Evolutionary conservation across 2,329 filamentous ascomycete genomes (phyloP), one percentile per base, ranked within the genome.

Genomic region (Fusarium mundagurra): DNA sequence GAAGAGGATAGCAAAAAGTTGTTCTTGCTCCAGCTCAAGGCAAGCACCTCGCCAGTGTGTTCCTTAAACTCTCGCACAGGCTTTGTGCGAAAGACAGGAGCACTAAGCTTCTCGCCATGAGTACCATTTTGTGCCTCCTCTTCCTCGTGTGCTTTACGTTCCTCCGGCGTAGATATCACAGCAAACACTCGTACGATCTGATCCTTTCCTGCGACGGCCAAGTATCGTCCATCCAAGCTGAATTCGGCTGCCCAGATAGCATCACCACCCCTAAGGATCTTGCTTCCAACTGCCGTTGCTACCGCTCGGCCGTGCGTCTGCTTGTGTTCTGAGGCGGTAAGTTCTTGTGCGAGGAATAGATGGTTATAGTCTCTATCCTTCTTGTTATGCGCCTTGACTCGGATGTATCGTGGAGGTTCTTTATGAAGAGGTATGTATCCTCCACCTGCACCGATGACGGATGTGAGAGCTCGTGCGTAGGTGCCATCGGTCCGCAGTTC

Each of bases 1-100:
- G 95, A 98, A 0, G 95, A 97, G 8, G 96, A 98, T 22, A 99
- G 87, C 34, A 99, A 83, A 77, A 99, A 99, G 81, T 97, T 98
- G 83, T 99, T 99, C 87, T 98, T 99, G 85, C 96, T 98, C 96
- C 96, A 99, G 81, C 94, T 97, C 68, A 99, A 82, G 80, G 98
- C 96, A 73, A 99, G 85, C 11, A 99, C 91, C 76, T 97, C 95
- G 22, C 93, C 92, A 1, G 90, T 92, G 80, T 99, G 96, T 9
- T 95, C 95, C 61, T 89, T 85, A 74, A 96, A 98, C 79, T 98
- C 93, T 63, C 92, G 89, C 16, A 94, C 82, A 0, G 95, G 94
- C 78, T 93, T 93, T 57, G 90, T 90, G 72, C 91, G 91, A 80
- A 99, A 98, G 2, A 99, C 96, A 5, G 96, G 96, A 3, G 96